Base-by-base conservation (phyloP, 2,329 filamentous ascomycete species). In the Fusarium pininemorale region DNA sequence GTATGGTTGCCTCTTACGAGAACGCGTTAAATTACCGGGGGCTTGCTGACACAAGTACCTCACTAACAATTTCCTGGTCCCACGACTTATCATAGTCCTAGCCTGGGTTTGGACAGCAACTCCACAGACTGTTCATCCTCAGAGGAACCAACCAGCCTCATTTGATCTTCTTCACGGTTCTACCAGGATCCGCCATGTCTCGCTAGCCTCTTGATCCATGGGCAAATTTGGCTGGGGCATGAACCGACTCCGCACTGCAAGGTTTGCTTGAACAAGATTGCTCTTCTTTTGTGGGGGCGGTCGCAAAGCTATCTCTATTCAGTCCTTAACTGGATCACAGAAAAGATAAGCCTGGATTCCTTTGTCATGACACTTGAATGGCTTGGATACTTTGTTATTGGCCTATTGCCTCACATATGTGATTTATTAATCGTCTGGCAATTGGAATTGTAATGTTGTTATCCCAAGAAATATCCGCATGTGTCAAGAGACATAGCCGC, bases 1-100 rank as follows among this genome's bases (percentile, higher is more conserved):
- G 77, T 79, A 73, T 47, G 48, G 69, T 65, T 79, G 77, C 81
- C 73, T 77, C 63, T 73, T 77, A 73, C 71, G 72, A 74, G 62
- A 72, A 73, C 65, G 73, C 76, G 75, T 71, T 71, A 72, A 72
- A 74, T 73, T 73, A 54, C 63, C 50, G 56, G 68, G 66, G 57
- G 65, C 54, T 50, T 66, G 59, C 73, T 69, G 45, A 47, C 63
- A 60, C 60, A 83, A 75, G 82, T 83, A 83, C 75, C 79, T 50
- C 81, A 69, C 76, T 84, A 84, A 84, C 82, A 83, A 83, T 83
- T 82, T 78, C 54, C 58, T 59, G 45, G 56, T 70, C 53, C 42
- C 37, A 47, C 26, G 37, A 75, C 75, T 54, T 56, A 15, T 38
- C 30, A 32, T 24, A 32, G 51, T 45, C 50, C 66, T 64, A 53